A percentile compares a stretch with the other conserved stretches of the same genome.
These are phyloP conservation scores for Metschnikowia lachancei DNA, from an alignment of 805 yeast species.

Conservation along the genomic window DNA sequence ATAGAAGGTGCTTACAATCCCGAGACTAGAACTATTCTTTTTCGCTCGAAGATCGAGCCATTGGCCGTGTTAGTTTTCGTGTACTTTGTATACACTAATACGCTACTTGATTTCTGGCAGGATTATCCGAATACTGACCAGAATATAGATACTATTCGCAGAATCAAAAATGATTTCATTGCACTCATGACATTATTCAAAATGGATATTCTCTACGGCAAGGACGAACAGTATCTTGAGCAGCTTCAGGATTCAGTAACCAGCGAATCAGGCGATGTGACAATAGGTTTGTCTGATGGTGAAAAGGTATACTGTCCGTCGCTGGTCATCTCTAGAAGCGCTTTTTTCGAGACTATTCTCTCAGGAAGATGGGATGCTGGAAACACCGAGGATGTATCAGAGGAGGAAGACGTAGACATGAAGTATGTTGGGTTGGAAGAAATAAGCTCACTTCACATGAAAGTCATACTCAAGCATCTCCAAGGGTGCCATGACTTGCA, in stretches of 20 bases:
- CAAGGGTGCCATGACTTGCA: constrained; percentile 51
- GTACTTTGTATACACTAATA: constrained; percentile 52
- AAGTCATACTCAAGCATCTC: constrained; percentile 50
- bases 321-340: constrained; percentile 55
- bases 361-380: constrained; percentile 50
- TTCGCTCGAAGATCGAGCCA: constrained; percentile 27
- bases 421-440: constrained; percentile 42
- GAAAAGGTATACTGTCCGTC: constrained; percentile 47
- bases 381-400: not conserved
- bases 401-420: constrained; percentile 11
- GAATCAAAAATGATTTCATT: constrained; percentile 30
- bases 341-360: constrained; percentile 59
- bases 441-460: constrained; percentile 43
- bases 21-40: constrained; percentile 14
- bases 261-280: constrained; percentile 38
- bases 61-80: constrained; percentile 40
- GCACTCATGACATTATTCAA: constrained; percentile 19
- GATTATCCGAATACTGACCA: constrained; percentile 23
- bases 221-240: constrained; percentile 7
- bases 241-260: constrained; percentile 10
- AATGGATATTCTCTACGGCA: constrained; percentile 16
- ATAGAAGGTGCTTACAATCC: constrained; percentile 25
- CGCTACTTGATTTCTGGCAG: constrained; percentile 46
- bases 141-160: constrained; percentile 27
- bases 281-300: constrained; percentile 47